phyloP scores from a whole-genome alignment of 208 protist genomes.

The Crithidia acanthocephali region DNA sequence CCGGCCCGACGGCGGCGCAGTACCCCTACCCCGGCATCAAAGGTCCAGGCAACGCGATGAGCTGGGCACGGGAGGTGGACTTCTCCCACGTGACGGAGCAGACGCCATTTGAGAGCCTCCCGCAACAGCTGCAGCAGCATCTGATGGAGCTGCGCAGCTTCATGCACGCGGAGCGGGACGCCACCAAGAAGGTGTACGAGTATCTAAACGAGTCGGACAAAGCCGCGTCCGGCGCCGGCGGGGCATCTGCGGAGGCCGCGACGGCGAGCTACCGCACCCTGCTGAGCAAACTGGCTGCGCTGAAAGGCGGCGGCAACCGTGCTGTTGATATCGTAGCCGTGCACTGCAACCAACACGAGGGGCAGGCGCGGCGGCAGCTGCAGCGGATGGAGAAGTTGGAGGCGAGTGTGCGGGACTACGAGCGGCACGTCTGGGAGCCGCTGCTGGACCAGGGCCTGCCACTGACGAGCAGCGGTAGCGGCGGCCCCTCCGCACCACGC shows the following conservation, averaged over 20 bases:
- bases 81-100: conserved; percentile 76
- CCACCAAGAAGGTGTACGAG: conserved; percentile 50
- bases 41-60: conserved; percentile 65
- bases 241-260: background rate
- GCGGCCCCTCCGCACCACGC: background rate
- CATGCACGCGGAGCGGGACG: conserved; percentile 67
- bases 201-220: conserved; percentile 59
- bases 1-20: conserved; percentile 35
- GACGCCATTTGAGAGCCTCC: conserved; percentile 69
- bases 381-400: conserved; percentile 62
- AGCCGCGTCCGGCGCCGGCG: background rate
- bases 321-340: conserved; percentile 67
- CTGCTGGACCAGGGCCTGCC: conserved; percentile 51
- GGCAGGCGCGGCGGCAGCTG: conserved; percentile 50
- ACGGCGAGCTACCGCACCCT: conserved; percentile 45
- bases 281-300: conserved; percentile 26
- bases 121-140: conserved; percentile 71
- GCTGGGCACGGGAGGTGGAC: conserved; percentile 67
- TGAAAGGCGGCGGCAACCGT: conserved; percentile 38
- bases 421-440: conserved; percentile 68
- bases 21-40: conserved; percentile 73
- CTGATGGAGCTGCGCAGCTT: conserved; percentile 79
- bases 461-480: conserved; percentile 1
- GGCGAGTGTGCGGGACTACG: conserved; percentile 56
- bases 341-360: conserved; percentile 63